These are phyloP conservation scores for Candida loeiensis DNA, from an alignment of 805 yeast species.

Conservation along the genomic window DNA sequence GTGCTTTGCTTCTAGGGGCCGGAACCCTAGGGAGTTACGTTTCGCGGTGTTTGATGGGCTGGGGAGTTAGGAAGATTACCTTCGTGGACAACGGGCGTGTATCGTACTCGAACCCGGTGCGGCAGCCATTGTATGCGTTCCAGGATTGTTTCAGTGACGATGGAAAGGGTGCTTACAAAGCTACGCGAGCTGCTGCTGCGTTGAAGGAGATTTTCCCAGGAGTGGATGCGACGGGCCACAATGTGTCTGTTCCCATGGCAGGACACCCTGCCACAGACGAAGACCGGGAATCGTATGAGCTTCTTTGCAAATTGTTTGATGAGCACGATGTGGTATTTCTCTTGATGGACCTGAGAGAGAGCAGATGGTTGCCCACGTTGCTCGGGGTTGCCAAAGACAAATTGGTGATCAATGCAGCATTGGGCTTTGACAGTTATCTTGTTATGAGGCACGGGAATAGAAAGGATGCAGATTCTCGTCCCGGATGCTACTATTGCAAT, in stretches of 20 bases:
- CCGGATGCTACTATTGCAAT: slow-evolving; percentile 92
- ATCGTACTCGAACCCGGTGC: slow-evolving; percentile 90
- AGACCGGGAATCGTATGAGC: slow-evolving; percentile 50
- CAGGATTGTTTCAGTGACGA: slow-evolving; percentile 69
- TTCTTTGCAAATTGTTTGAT: slow-evolving; percentile 50
- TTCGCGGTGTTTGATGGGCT: slow-evolving; percentile 78
- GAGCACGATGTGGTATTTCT: slow-evolving; percentile 75
- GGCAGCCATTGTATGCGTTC: slow-evolving; percentile 84
- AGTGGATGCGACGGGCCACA: slow-evolving; percentile 58
- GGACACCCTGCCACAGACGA: slow-evolving; percentile 80
- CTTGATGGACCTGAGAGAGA: slow-evolving; percentile 90
- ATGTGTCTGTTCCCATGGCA: slow-evolving; percentile 87
- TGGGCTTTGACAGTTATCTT: slow-evolving; percentile 90
- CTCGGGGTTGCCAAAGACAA: slow-evolving; percentile 65
- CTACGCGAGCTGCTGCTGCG: slow-evolving; percentile 70
- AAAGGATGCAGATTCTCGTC: slow-evolving; percentile 23
- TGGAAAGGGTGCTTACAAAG: slow-evolving; percentile 69
- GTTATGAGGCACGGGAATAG: slow-evolving; percentile 88
- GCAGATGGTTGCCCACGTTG: slow-evolving; percentile 96
- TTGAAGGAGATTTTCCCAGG: slow-evolving; percentile 76
- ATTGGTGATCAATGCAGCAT: slow-evolving; percentile 83
- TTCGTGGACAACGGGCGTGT: slow-evolving; percentile 88
- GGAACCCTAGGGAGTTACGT: slow-evolving; percentile 96
- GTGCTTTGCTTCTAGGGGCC: slow-evolving; percentile 82
- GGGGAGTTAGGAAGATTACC: slow-evolving; percentile 88